Percentiles rank a stretch among this genome's conserved stretches.
Conservation (phyloP, 345 rosid genomes). For the Rhizophora apiculata region DNA sequence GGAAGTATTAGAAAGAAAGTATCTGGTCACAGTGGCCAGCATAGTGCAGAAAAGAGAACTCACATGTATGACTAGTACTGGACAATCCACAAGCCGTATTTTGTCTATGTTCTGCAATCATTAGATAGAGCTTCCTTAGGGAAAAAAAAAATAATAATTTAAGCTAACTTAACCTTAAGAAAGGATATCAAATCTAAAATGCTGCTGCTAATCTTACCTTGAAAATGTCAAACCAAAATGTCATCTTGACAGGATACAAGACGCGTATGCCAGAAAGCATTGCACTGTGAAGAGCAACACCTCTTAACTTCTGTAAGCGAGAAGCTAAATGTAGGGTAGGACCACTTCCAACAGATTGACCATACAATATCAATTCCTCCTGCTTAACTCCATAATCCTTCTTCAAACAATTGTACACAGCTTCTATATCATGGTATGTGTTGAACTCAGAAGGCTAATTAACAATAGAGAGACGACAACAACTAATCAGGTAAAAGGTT, state of each 20-base stretch:
- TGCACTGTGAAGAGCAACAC: slow-evolving; percentile 95
- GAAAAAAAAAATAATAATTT: not conserved
- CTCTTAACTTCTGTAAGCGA: slow-evolving; percentile 62
- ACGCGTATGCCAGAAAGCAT: slow-evolving; percentile 92
- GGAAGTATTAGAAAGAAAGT: not conserved
- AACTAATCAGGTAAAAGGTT: slow-evolving; percentile 11
- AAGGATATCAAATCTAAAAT: not conserved
- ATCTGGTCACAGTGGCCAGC: not conserved
- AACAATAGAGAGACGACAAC: slow-evolving; percentile 6
- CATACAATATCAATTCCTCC: slow-evolving; percentile 84
- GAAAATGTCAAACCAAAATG: slow-evolving; percentile 90
- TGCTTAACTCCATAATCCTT: slow-evolving; percentile 63
- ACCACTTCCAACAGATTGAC: slow-evolving; percentile 98
- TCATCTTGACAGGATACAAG: slow-evolving; percentile 87
- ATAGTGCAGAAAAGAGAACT: slow-evolving; percentile 23
- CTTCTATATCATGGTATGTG: slow-evolving; percentile 91
- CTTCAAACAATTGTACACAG: slow-evolving; percentile 78
- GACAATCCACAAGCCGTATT: slow-evolving; percentile 79
- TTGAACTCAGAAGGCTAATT: slow-evolving; percentile 84
- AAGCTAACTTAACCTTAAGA: not conserved
- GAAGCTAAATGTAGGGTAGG: slow-evolving; percentile 89
- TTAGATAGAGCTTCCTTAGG: slow-evolving; percentile 15
- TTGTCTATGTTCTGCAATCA: slow-evolving; percentile 91
- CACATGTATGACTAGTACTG: slow-evolving; percentile 96
- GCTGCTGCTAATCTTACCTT: slow-evolving; percentile 47